These are phyloP conservation scores for Cyberlindnera amylophila DNA, from an alignment of 805 yeast genomes.

Conservation along the genomic window DNA sequence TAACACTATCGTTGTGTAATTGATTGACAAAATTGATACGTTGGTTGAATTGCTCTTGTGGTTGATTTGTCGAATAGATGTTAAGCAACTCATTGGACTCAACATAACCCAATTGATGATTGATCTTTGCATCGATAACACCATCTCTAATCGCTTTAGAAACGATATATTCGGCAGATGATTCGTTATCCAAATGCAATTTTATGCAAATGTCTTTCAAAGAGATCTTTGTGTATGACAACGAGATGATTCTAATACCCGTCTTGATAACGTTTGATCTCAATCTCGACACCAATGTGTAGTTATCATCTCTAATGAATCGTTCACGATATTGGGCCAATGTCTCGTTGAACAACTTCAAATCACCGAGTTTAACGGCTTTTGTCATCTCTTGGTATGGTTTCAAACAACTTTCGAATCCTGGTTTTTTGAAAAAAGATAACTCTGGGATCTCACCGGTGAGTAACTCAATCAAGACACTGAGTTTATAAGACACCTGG, in stretches of 20 bases:
- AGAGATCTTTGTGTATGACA: constrained; percentile 87
- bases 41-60: constrained; percentile 85
- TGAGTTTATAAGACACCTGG: constrained; percentile 85
- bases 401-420: constrained; percentile 54
- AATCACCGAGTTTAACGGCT: constrained; percentile 91
- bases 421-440: constrained; percentile 66
- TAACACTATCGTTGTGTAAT: constrained; percentile 86
- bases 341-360: constrained; percentile 71
- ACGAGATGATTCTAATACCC: constrained; percentile 88
- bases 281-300: constrained; percentile 78
- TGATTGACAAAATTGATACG: constrained; percentile 90
- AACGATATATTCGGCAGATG: constrained; percentile 94
- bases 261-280: constrained; percentile 98
- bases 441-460: constrained; percentile 97
- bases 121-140: constrained; percentile 90
- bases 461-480: constrained; percentile 81
- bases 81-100: constrained; percentile 84
- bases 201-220: constrained; percentile 91
- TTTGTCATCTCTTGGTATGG: constrained; percentile 87
- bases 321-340: constrained; percentile 56
- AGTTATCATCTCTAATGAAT: constrained; percentile 74
- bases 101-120: constrained; percentile 88
- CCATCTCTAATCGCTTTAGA: constrained; percentile 97
- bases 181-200: constrained; percentile 87
- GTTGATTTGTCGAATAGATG: constrained; percentile 81